A percentile compares a stretch with the other conserved stretches of the same genome.
phyloP scores from a whole-genome alignment of 495 filamentous ascomycete genomes.

The Trichodelitschia bisporula region DNA sequence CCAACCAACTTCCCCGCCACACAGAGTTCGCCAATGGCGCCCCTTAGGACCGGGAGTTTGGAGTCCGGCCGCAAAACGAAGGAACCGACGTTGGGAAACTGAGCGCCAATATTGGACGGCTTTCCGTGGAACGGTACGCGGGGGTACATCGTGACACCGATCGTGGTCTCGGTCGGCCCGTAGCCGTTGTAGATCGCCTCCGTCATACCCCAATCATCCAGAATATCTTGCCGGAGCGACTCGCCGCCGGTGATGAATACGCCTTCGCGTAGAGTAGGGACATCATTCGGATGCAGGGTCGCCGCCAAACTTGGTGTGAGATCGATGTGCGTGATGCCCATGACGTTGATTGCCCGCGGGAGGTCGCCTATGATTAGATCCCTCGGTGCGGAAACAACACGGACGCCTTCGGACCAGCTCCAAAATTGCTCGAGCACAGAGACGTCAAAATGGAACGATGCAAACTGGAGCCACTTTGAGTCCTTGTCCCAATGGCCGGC shows the following conservation, averaged over 20 bases:
- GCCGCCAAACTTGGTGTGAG: slow-evolving; percentile 46
- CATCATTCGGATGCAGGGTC: slow-evolving; percentile 35
- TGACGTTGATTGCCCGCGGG: slow-evolving; percentile 34
- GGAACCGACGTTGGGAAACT: slow-evolving; percentile 60
- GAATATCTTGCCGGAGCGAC: slow-evolving; percentile 42
- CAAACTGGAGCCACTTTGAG: slow-evolving; percentile 69
- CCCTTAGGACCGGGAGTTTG: slow-evolving; percentile 43
- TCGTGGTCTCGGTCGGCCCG: slow-evolving; percentile 77
- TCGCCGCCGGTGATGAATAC: slow-evolving; percentile 62
- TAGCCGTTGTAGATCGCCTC: slow-evolving; percentile 52
- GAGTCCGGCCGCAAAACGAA: slow-evolving; percentile 52
- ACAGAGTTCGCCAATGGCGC: slow-evolving; percentile 66
- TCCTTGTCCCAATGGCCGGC: slow-evolving; percentile 35
- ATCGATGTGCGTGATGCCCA: slow-evolving; percentile 71
- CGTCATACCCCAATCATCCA: slow-evolving; percentile 39
- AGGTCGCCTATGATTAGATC: slow-evolving; percentile 62
- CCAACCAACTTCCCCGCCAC: slow-evolving; percentile 69
- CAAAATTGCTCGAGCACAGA: slow-evolving; percentile 74
- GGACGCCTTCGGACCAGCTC: slow-evolving; percentile 70
- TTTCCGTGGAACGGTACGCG: slow-evolving; percentile 45
- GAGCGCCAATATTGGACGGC: slow-evolving; percentile 62
- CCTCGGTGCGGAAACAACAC: slow-evolving; percentile 48
- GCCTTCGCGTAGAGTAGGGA: slow-evolving; percentile 38
- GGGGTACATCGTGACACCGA: slow-evolving; percentile 61
- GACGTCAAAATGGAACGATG: slow-evolving; percentile 74